Base-by-base conservation (phyloP, 1,284 basidiomycete species). In the Ustilago esculenta region DNA sequence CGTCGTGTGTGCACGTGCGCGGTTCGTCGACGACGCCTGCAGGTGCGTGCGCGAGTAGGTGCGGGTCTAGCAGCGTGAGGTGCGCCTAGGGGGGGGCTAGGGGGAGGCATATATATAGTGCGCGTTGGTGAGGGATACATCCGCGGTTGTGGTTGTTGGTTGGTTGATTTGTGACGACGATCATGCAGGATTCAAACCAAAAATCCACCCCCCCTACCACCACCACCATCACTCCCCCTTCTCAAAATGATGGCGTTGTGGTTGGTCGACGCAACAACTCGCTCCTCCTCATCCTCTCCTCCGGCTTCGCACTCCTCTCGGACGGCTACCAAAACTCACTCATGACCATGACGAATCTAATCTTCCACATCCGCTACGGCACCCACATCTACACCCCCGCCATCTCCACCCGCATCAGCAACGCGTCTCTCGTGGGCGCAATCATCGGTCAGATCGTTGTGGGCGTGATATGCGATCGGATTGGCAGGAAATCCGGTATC, bases 381-480 rank as follows among this genome's bases (percentile, higher is more conserved):
- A 67, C 42, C 23, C 52, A 49, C 53, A 87, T 83, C 83, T 91
- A 90, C 81, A 90, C 86, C 1, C 77, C 87, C 2, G 63, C 80
- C 2, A 85, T 90, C 27, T 88, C 88, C 12, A 91, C 90, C 2
- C 86, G 87, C 20, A 88, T 91, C 14, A 89, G 87, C 14, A 92
- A 91, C 78, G 82, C 90, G 11, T 85, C 91, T 30, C 86, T 90
- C 52, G 86, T 91, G 58, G 90, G 90, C 85, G 76, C 83, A 82
- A 85, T 90, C 46, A 82, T 90, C 36, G 89, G 89, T n/a, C 89
- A 75, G 71, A 57, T 90, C 37, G 44, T 84, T 27, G 87, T 90
- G 25, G 90, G 90, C 12, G 72, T 90, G 20, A 82, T 90, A 25
- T 90, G 88, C 70, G 90, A 91, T 77, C 85, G 87, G 45, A 75